phyloP scores from a whole-genome alignment of 371 early-diverging fungal species.

The Lichtheimia ornata region DNA sequence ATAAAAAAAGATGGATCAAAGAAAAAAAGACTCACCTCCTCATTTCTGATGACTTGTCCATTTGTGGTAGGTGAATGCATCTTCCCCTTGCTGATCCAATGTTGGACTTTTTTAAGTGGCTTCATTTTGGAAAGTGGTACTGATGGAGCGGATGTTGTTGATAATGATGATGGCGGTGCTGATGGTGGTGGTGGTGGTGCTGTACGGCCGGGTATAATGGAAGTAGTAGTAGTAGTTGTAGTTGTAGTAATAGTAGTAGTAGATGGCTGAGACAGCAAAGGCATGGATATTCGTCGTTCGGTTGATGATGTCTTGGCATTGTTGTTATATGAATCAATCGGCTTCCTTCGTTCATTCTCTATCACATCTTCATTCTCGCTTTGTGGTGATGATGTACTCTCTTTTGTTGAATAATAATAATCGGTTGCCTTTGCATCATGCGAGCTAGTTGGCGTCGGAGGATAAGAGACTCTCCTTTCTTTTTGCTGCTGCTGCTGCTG shows the following conservation, averaged over 20 bases:
- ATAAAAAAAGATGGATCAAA: neutral
- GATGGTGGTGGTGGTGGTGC: neutral
- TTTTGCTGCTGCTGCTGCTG: neutral
- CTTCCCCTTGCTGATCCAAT: slow-evolving; percentile 25
- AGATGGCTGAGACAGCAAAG: slow-evolving; percentile 1
- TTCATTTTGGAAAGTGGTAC: slow-evolving; percentile 9
- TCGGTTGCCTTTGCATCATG: slow-evolving; percentile 16
- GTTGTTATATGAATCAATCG: neutral
- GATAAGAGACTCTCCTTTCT: slow-evolving; percentile 15
- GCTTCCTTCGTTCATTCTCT: neutral
- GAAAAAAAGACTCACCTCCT: slow-evolving; percentile 1
- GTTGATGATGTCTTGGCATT: neutral
- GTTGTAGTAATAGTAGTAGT: neutral
- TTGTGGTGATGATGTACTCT: neutral
- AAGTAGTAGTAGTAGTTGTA: neutral
- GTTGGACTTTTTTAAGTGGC: slow-evolving; percentile 31
- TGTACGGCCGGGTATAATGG: neutral
- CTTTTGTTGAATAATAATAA: slow-evolving; percentile 1
- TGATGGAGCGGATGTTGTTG: slow-evolving; percentile 2
- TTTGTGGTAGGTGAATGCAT: slow-evolving; percentile 9
- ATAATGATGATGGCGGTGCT: neutral
- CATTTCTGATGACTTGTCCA: slow-evolving; percentile 19
- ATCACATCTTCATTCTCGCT: too few species aligned
- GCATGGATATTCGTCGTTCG: slow-evolving; percentile 12
- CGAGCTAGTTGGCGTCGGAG: slow-evolving; percentile 16